These are phyloP conservation scores for Xerocomus amazonicus DNA, from an alignment of 1,284 basidiomycete genomes.

Conservation along the genomic window DNA sequence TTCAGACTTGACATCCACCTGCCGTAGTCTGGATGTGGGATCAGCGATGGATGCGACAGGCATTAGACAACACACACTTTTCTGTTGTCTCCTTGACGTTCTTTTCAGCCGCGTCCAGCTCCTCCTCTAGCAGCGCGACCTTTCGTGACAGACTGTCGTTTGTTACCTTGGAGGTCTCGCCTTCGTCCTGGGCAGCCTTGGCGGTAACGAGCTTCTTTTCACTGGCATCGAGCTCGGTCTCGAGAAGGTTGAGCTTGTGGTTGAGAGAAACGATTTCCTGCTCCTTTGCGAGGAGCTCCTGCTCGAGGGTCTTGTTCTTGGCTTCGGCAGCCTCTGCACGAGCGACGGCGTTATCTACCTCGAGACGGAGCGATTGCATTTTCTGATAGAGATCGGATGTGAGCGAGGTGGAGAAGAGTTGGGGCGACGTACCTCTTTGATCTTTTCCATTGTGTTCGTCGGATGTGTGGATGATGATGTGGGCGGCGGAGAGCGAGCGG, in stretches of 20 bases:
- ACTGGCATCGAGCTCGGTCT: conserved; percentile 72
- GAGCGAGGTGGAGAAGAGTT: too few relatives aligned
- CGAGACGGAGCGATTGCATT: conserved; percentile 70
- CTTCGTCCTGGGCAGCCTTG: conserved; percentile 71
- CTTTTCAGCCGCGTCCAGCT: conserved; percentile 95
- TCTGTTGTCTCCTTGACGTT: conserved; percentile 96
- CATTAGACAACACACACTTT: conserved; percentile 63
- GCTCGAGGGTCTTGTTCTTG: conserved; percentile 83
- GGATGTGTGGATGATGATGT: conserved; percentile 8
- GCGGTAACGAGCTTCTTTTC: conserved; percentile 72
- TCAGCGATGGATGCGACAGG: conserved; percentile 17
- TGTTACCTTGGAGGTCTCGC: conserved; percentile 70
- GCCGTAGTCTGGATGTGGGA: conserved; percentile 68
- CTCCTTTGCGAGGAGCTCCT: conserved; percentile 78
- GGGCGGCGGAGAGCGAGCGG: conserved; percentile 9
- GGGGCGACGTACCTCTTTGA: conserved; percentile 54
- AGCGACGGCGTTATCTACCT: conserved; percentile 79
- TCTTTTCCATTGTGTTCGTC: conserved; percentile 61
- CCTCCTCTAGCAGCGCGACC: conserved; percentile 90
- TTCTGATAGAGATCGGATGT: too few relatives aligned
- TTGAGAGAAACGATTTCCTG: conserved; percentile 85
- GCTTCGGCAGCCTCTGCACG: conserved; percentile 85
- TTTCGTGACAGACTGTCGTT: conserved; percentile 83
- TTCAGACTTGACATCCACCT: conserved; percentile 98
- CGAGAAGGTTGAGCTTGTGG: conserved; percentile 72